These are phyloP conservation scores for Colletotrichum agaves DNA, from an alignment of 2,329 filamentous ascomycete genomes.

Conservation along the genomic window DNA sequence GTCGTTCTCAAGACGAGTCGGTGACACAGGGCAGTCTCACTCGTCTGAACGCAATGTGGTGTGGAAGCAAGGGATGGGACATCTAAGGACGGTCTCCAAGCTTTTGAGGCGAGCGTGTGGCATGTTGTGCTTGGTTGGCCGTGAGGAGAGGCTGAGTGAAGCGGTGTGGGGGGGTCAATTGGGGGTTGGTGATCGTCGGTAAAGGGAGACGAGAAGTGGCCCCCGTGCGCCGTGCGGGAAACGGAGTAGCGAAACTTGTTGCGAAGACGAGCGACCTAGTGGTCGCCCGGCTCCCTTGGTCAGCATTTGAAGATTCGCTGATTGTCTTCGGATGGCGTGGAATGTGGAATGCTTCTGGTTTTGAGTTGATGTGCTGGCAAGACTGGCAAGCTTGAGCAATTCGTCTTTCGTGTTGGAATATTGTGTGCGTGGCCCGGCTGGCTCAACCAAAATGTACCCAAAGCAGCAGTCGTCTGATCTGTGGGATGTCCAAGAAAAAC, in stretches of 20 bases:
- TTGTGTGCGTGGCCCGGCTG: constrained; percentile 12
- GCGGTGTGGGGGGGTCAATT: constrained; percentile 29
- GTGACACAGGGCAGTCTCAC: constrained; percentile 7
- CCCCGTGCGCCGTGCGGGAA: constrained; percentile 22
- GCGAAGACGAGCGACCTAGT: background rate
- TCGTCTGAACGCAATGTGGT: background rate
- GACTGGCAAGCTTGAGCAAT: constrained; percentile 15
- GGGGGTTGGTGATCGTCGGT: constrained; percentile 23
- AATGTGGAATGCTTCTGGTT: constrained; percentile 22
- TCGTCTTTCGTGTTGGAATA: constrained; percentile 9
- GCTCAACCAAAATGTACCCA: background rate
- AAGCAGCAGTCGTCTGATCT: constrained; percentile 30
- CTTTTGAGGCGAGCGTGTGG: constrained; percentile 1
- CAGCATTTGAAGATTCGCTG: background rate
- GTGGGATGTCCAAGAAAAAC: constrained; percentile 24
- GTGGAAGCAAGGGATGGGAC: constrained; percentile 5
- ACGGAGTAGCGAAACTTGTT: constrained; percentile 7
- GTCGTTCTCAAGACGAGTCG: background rate
- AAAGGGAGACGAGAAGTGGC: constrained; percentile 17
- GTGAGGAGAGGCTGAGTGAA: constrained; percentile 2
- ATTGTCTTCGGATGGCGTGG: background rate
- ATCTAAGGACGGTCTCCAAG: background rate
- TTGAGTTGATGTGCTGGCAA: constrained; percentile 32
- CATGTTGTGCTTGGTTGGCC: constrained; percentile 1
- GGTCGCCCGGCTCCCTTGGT: constrained; percentile 10